Evolutionary conservation across 345 rosid species (phyloP).

Genomic region (Euphorbia pulcherrima): DNA sequence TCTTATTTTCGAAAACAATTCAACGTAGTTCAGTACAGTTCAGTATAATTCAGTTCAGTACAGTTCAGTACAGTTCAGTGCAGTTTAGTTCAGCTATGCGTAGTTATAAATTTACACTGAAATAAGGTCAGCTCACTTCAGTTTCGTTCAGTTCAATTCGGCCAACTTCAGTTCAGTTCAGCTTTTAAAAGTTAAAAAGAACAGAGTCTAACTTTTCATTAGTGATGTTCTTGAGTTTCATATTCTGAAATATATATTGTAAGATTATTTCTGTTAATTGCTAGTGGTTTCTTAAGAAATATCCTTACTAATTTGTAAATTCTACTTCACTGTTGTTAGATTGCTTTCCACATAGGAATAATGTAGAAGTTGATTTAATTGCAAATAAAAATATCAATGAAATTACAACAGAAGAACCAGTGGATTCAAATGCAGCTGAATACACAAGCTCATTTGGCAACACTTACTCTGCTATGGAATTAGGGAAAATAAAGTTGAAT

Average conservation of each 20-base stretch:
- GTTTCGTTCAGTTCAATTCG: too few species aligned
- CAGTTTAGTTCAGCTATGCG: too few species aligned
- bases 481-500: slow-evolving; percentile 78
- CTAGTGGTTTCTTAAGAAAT: too few species aligned
- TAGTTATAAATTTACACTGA: too few species aligned
- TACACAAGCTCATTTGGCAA: slow-evolving; percentile 82
- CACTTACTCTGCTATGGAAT: slow-evolving; percentile 51
- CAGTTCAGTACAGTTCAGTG: too few species aligned
- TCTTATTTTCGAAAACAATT: too few species aligned
- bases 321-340: not conserved
- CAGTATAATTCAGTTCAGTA: too few species aligned
- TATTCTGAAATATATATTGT: not conserved
- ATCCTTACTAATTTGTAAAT: too few species aligned
- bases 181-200: not conserved
- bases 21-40: too few species aligned
- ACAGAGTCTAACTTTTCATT: not conserved
- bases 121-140: too few species aligned
- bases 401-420: slow-evolving; percentile 21
- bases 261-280: not conserved
- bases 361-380: slow-evolving; percentile 52
- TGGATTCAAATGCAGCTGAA: slow-evolving; percentile 83
- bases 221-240: not conserved
- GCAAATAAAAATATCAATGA: slow-evolving; percentile 30
- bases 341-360: not conserved
- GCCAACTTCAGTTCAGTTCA: too few species aligned